Evolutionary conservation across 2,329 filamentous ascomycete genomes (phyloP).

Genomic region (Microcyclosporella mali): DNA sequence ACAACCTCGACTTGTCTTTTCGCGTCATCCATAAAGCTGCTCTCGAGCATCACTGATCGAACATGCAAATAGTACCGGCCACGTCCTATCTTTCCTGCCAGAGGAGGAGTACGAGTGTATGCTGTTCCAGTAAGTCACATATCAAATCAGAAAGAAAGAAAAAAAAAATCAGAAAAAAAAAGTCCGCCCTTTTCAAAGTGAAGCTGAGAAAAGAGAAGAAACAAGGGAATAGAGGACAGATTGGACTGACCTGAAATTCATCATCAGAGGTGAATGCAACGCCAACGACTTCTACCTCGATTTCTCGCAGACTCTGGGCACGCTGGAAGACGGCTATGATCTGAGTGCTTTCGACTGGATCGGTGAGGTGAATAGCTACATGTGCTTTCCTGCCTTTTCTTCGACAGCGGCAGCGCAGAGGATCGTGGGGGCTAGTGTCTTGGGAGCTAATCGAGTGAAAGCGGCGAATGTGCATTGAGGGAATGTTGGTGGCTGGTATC

Average conservation of each 20-base stretch:
- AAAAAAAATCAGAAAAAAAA: too few relatives aligned
- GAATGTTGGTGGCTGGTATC: not conserved
- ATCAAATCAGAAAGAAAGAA: too few relatives aligned
- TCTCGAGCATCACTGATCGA: too few relatives aligned
- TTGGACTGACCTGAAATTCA: too few relatives aligned
- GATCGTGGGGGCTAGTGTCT: constrained; percentile 17
- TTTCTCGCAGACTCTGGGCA: not conserved
- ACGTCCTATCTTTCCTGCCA: constrained; percentile 17
- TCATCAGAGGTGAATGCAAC: constrained; percentile 18
- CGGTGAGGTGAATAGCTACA: constrained; percentile 21
- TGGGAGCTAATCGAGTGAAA: too few relatives aligned
- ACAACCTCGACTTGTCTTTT: too few relatives aligned
- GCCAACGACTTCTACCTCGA: constrained; percentile 11
- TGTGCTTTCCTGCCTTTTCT: constrained; percentile 19
- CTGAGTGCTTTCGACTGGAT: constrained; percentile 21
- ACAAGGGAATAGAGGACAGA: too few relatives aligned
- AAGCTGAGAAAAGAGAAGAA: too few relatives aligned
- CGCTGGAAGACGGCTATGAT: constrained; percentile 11
- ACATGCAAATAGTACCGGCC: constrained; percentile 1
- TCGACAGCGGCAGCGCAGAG: constrained; percentile 9
- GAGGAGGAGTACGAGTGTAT: constrained; percentile 23
- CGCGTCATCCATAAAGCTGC: too few relatives aligned
- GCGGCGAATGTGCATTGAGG: too few relatives aligned
- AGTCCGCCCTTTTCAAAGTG: too few relatives aligned
- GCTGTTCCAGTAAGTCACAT: constrained; percentile 26